A percentile compares a stretch with the other conserved stretches of the same genome.
These are phyloP conservation scores for Aureobasidium sp. DNA, from an alignment of 2,329 filamentous ascomycete species.

Conservation along the genomic window DNA sequence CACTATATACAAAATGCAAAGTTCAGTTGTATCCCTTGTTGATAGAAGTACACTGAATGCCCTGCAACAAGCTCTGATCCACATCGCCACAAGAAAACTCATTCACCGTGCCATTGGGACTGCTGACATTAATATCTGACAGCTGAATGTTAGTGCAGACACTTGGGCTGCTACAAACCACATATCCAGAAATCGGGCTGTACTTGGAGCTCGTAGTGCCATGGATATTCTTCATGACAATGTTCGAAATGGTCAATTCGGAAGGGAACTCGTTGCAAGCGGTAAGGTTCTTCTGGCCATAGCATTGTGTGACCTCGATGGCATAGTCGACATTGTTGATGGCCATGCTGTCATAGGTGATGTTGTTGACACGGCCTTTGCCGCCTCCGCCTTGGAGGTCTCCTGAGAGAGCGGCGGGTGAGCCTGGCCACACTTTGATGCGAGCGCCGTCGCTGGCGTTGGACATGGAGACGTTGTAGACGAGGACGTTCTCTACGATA, in stretches of 20 bases:
- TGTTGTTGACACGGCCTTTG: slow-evolving; percentile 52
- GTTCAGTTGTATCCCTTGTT: slow-evolving; percentile 5
- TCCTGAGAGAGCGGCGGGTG: slow-evolving; percentile 45
- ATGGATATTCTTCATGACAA: slow-evolving; percentile 48
- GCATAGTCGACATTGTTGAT: slow-evolving; percentile 57
- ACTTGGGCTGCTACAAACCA: slow-evolving; percentile 36
- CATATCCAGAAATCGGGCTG: slow-evolving; percentile 33
- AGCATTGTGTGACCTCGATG: slow-evolving; percentile 58
- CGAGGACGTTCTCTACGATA: slow-evolving; percentile 59
- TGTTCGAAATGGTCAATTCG: slow-evolving; percentile 46
- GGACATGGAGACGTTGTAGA: slow-evolving; percentile 30
- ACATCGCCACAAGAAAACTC: slow-evolving; percentile 24
- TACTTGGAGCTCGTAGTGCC: slow-evolving; percentile 44
- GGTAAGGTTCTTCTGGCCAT: slow-evolving; percentile 53
- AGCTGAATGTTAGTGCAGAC: slow-evolving; percentile 44
- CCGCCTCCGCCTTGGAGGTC: slow-evolving; percentile 61
- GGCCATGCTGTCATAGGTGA: slow-evolving; percentile 56
- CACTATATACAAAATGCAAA: background rate
- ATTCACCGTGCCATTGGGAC: slow-evolving; percentile 21
- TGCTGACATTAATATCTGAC: slow-evolving; percentile 20
- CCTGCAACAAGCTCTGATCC: slow-evolving; percentile 21
- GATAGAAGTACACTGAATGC: slow-evolving; percentile 20
- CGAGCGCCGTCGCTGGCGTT: slow-evolving; percentile 53
- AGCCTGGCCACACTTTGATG: slow-evolving; percentile 66
- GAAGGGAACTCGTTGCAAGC: slow-evolving; percentile 53